A percentile compares a stretch with the other conserved stretches of the same genome.
Conservation (phyloP, 441 rosid genomes). For the Pelargonium cotyledonis region DNA sequence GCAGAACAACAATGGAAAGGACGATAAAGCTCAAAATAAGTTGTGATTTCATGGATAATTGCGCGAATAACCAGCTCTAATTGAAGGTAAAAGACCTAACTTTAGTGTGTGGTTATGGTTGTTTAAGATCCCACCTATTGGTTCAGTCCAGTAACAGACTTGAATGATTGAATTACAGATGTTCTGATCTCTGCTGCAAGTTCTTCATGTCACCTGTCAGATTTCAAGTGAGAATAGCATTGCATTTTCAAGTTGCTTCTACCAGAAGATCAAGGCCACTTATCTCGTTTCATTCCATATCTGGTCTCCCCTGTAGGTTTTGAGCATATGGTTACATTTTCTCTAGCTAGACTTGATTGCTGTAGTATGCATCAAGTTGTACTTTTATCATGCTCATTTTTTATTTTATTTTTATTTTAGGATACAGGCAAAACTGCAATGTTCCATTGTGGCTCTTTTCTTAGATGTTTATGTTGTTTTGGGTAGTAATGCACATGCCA, state of each 20-base stretch:
- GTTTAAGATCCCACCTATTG: background rate
- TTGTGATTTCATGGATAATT: background rate
- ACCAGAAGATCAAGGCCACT: background rate
- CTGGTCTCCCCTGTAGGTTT: background rate
- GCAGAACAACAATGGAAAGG: conserved; percentile 2
- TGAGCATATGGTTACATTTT: too few species aligned
- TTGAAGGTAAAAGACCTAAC: background rate
- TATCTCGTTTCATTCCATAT: background rate
- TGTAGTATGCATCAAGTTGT: background rate
- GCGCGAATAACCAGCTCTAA: too few species aligned
- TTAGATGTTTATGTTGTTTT: background rate
- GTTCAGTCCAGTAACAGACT: background rate
- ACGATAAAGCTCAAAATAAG: background rate
- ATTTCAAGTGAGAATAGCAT: too few species aligned
- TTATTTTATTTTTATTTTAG: background rate
- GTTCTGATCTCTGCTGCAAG: background rate
- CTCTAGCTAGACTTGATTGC: too few species aligned
- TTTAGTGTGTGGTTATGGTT: background rate
- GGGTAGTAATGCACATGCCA: background rate
- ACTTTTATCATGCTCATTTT: conserved; percentile 1
- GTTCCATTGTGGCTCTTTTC: background rate
- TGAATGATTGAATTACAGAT: background rate
- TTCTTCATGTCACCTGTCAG: background rate
- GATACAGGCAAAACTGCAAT: background rate
- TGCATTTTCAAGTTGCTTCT: too few species aligned